Evolutionary conservation across 164 flowering plant species (phyloP).

Genomic region (Liquidambar formosana): DNA sequence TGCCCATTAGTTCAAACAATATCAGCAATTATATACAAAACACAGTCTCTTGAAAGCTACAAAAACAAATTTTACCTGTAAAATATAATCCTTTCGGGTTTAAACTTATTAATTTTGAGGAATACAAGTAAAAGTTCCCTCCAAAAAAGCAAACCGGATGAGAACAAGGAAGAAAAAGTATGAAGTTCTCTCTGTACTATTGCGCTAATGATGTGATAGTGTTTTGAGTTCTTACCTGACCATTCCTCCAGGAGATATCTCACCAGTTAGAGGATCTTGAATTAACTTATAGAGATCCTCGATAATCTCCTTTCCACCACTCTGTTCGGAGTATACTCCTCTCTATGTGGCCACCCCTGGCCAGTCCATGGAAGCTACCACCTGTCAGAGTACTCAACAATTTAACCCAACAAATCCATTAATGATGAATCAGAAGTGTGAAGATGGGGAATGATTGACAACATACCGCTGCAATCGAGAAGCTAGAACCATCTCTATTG

Average conservation of each 20-base stretch:
- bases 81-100: conserved; percentile 77
- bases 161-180: neutral
- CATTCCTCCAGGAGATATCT: conserved; percentile 56
- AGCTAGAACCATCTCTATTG: conserved; percentile 56
- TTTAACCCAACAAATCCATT: neutral
- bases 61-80: conserved; percentile 34
- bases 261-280: conserved; percentile 46
- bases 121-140: conserved; percentile 73
- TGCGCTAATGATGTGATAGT: neutral
- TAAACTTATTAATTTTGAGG: conserved; percentile 29
- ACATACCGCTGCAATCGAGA: conserved; percentile 70
- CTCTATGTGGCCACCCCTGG: conserved; percentile 49
- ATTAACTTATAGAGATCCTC: conserved; percentile 48
- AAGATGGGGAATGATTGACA: neutral
- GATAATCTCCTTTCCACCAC: conserved; percentile 56
- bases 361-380: conserved; percentile 74
- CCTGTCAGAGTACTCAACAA: conserved; percentile 24
- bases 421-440: neutral
- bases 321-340: conserved; percentile 49
- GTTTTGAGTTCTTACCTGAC: conserved; percentile 48
- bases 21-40: neutral
- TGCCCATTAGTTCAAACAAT: conserved; percentile 22
- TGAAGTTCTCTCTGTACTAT: neutral
- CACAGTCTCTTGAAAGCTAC: neutral
- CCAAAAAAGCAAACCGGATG: conserved; percentile 8